These are phyloP conservation scores for Aspergillaceae sp. DNA, from an alignment of 2,329 filamentous ascomycete genomes.

Conservation along the genomic window DNA sequence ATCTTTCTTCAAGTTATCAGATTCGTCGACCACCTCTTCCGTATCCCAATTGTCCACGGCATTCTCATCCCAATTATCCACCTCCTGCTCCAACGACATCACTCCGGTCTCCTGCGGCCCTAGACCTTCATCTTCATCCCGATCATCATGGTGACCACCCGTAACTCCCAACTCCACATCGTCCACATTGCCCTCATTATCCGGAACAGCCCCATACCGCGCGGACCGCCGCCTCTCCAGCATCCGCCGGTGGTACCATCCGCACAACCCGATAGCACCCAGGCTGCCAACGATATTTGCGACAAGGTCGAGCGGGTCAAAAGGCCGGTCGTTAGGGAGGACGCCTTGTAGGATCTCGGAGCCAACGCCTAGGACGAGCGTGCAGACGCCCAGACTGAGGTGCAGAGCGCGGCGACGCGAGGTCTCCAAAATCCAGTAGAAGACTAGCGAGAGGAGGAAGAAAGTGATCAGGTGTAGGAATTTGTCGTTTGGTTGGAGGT, in stretches of 20 bases:
- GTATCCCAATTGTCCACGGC: conserved; percentile 57
- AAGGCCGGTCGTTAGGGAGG: conserved; percentile 62
- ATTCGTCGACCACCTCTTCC: conserved; percentile 38
- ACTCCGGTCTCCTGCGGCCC: conserved; percentile 58
- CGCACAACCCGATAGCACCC: conserved; percentile 62
- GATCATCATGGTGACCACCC: conserved; percentile 37
- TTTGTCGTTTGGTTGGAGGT: conserved; percentile 72
- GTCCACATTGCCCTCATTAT: conserved; percentile 49
- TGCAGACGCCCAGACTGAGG: conserved; percentile 73
- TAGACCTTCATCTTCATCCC: conserved; percentile 18
- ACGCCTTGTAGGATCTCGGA: conserved; percentile 52
- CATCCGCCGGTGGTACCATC: conserved; percentile 94
- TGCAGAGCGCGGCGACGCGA: conserved; percentile 76
- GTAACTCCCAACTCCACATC: conserved; percentile 66
- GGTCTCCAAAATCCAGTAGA: conserved; percentile 97
- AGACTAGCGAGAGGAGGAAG: conserved; percentile 71
- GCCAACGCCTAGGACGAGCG: conserved; percentile 49
- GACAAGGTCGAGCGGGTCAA: conserved; percentile 76
- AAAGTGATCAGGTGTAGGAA: conserved; percentile 78
- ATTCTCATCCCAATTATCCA: conserved; percentile 94
- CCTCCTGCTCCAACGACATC: conserved; percentile 64
- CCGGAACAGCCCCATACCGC: conserved; percentile 63
- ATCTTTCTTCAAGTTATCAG: conserved; percentile 4
- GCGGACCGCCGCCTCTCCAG: conserved; percentile 71
- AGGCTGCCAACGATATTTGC: conserved; percentile 79